Base-by-base conservation (phyloP, 176 grass and related monocot genomes). In the Chrysopogon serrulatus region DNA sequence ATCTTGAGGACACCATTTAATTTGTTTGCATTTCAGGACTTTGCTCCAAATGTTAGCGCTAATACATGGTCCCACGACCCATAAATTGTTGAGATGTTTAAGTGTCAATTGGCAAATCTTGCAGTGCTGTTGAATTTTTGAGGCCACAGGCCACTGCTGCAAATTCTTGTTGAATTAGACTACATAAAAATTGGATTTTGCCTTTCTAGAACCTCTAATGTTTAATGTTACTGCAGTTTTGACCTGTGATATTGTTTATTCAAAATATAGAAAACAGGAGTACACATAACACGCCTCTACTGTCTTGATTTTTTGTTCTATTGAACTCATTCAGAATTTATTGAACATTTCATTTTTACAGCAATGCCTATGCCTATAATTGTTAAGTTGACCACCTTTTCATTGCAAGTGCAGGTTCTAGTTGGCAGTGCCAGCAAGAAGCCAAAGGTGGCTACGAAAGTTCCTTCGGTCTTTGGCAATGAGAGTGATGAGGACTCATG, bases 391-490 rank as follows among this genome's bases (percentile, higher is more conserved):
- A 79, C 2, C 23, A 8, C 71, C 34, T 59, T 63, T 71, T 78
- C 0, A 77, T 83, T 68, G 4, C 67, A 72, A 45, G 42, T 3
- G 54, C 69, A 98, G 93, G 77, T 86, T 81, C 81, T 81, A 65
- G 79, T 73, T 70, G 85, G 83, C n/a, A 74, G 31, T 44, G 33
- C 71, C 27, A 90, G 68, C 84, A 98, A 96, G 89, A 98, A 94
- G 59, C 93, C 84, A 10, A 98, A 98, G 79, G 71, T 94, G 14
- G 80, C 73, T 54, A 49, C 81, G 5, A 93, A 86, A 65, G 84
- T 98, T 44, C 88, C 96, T 21, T 95, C 93, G 5, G 83, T 98
- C 24, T 98, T 98, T 12, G 65, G 96, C 35, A 78, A 94, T 40
- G 93, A 90, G 12, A 98, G 89, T 8, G 96, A 98, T 0, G 91